Evolutionary conservation across 225 moss, liverwort and hornwort genomes (phyloP), one percentile per base, ranked within the genome.

Genomic region (Asterella californica): DNA sequence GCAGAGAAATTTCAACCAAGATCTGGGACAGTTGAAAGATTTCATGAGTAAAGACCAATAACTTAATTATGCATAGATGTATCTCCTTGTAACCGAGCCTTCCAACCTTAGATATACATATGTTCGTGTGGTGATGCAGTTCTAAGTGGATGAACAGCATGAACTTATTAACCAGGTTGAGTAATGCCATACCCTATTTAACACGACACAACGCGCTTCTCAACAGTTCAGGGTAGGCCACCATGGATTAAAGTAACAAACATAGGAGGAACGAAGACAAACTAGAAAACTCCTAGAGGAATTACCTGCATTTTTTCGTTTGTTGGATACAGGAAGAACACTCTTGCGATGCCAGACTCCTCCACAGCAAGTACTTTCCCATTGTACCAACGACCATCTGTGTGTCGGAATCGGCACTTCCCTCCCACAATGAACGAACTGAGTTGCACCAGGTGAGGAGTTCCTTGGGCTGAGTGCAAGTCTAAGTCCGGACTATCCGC

Each of bases 311-410:
- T 88, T 66, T 87, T 90, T 74, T 95, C 95, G 53, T 83, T 82
- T 46, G 93, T 95, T 67, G 92, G 95, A 76, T 86, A 88, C 24
- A 99, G 81, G 69, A 99, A 99, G 30, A 86, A 89, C 70, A 95
- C 90, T 68, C 93, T 92, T 66, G 90, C 93, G 63, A 86, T 57
- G 65, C 79, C 77, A 73, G 85, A 80, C 32, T 75, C 86, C 53
- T 92, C 89, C 81, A 92, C 81, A 77, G 47, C 78, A 12, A 88
- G 79, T 42, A 95, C 72, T 83, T 81, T 79, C 45, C 99, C 95
- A 81, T 93, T 90, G 73, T 95, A 99, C 99, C 99, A 95, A 38
- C 92, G 91, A 33, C 95, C 95, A 80, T 99, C 89, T 50, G 88
- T 92, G 75, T 95, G 90, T 60, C 92, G 92, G 82, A 99, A 99